These are phyloP conservation scores for Didymella segeticola DNA, from an alignment of 2,329 filamentous ascomycete genomes.

Conservation along the genomic window DNA sequence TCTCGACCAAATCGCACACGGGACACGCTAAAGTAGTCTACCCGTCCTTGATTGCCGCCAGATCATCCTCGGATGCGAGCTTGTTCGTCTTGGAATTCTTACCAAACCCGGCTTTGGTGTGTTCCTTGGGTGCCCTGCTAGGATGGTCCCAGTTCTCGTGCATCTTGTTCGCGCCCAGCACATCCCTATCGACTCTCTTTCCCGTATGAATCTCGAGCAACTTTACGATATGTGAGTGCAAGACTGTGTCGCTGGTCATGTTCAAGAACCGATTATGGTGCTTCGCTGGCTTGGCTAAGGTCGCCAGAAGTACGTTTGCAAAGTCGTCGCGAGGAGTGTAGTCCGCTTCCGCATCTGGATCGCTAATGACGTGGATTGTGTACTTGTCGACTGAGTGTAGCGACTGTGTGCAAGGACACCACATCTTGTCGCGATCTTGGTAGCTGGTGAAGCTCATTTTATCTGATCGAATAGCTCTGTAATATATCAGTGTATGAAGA, in stretches of 20 bases:
- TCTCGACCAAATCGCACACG: neutral
- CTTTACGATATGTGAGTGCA: slow-evolving; percentile 26
- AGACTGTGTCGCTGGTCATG: slow-evolving; percentile 33
- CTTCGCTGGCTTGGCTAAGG: slow-evolving; percentile 27
- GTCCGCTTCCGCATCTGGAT: slow-evolving; percentile 29
- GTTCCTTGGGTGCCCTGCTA: neutral
- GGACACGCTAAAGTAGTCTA: slow-evolving; percentile 1
- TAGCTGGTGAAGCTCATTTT: slow-evolving; percentile 42
- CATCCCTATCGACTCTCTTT: neutral
- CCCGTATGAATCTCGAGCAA: neutral
- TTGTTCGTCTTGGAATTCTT: too few species aligned
- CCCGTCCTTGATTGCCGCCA: neutral
- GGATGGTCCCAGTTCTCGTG: slow-evolving; percentile 19
- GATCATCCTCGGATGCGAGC: neutral
- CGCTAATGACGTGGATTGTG: slow-evolving; percentile 31
- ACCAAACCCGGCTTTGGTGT: neutral
- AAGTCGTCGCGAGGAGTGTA: slow-evolving; percentile 36
- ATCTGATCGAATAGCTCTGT: slow-evolving; percentile 17
- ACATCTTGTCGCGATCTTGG: slow-evolving; percentile 33
- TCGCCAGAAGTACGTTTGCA: slow-evolving; percentile 33
- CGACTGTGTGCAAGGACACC: slow-evolving; percentile 36
- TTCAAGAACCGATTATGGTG: slow-evolving; percentile 32
- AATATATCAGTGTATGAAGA: neutral
- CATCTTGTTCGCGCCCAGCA: slow-evolving; percentile 20
- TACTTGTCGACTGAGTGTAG: slow-evolving; percentile 23